Percentiles rank a stretch among this genome's conserved stretches.
Conservation (phyloP, 768 basidiomycete genomes). For the Tulasnella sp. region DNA sequence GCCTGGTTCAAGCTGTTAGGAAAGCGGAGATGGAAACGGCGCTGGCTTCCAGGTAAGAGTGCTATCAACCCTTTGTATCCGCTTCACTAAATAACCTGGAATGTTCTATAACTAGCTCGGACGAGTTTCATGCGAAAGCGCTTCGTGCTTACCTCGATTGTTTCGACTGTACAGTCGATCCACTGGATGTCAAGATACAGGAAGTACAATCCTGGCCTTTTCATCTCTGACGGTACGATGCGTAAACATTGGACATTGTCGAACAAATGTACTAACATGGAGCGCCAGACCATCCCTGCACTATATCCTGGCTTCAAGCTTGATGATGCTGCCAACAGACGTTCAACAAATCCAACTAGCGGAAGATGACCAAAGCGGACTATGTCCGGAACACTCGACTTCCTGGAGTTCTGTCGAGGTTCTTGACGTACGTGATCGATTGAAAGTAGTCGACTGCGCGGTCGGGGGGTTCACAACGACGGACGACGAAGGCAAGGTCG, state of each 20-base stretch:
- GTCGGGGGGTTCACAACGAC: too few species aligned
- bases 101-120: too few species aligned
- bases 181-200: conserved; percentile 85
- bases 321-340: conserved; percentile 99
- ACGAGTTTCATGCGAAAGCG: conserved; percentile 55
- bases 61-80: too few species aligned
- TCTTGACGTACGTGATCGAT: conserved; percentile 75
- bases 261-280: neutral
- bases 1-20: conserved; percentile 51
- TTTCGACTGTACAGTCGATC: conserved; percentile 69
- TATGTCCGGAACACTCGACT: conserved; percentile 88
- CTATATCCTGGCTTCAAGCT: conserved; percentile 92
- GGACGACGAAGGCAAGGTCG: too few species aligned
- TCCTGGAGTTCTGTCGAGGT: conserved; percentile 75
- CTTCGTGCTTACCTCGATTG: conserved; percentile 57
- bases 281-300: conserved; percentile 71
- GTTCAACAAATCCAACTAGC: conserved; percentile 95
- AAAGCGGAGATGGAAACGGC: conserved; percentile 72
- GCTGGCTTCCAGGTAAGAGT: conserved; percentile 63
- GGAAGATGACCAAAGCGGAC: conserved; percentile 92
- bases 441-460: too few species aligned
- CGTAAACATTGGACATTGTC: neutral
- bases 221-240: conserved; percentile 56
- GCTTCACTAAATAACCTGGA: too few species aligned
- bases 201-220: conserved; percentile 71